Conservation (phyloP, 75 land plant genomes). For the Cunninghamia lanceolata region DNA sequence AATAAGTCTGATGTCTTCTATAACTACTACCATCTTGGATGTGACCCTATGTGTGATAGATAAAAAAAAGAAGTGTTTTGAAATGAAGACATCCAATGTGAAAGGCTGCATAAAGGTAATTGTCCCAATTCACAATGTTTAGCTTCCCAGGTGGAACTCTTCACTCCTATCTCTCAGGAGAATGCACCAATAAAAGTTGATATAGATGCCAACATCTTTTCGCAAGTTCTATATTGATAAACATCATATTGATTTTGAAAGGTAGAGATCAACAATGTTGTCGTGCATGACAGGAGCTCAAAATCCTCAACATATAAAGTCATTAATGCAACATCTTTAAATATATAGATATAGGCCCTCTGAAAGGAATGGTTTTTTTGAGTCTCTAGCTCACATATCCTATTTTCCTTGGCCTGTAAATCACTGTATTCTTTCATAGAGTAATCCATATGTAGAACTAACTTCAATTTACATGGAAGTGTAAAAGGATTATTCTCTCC, state of each 20-base stretch:
- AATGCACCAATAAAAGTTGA: neutral
- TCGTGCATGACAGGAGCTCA: neutral
- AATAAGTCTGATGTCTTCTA: too few species aligned
- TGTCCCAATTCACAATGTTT: neutral
- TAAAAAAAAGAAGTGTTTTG: too few species aligned
- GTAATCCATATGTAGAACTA: neutral
- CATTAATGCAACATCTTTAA: neutral
- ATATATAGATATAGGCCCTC: neutral
- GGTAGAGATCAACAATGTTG: neutral
- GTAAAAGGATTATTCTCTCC: neutral
- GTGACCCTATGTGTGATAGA: too few species aligned
- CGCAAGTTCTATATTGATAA: neutral
- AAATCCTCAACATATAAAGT: neutral
- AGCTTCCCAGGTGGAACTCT: neutral
- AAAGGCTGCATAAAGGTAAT: too few species aligned
- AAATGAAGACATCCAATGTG: too few species aligned
- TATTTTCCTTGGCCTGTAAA: neutral
- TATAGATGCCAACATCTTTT: neutral
- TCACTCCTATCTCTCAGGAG: neutral
- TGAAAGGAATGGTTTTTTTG: neutral
- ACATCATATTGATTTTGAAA: neutral
- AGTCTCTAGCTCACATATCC: conserved; percentile 5
- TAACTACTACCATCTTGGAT: too few species aligned
- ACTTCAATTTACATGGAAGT: neutral
- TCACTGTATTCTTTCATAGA: neutral